Base-by-base conservation (phyloP, 805 yeast species). In the Pachysolen tannophilus region DNA sequence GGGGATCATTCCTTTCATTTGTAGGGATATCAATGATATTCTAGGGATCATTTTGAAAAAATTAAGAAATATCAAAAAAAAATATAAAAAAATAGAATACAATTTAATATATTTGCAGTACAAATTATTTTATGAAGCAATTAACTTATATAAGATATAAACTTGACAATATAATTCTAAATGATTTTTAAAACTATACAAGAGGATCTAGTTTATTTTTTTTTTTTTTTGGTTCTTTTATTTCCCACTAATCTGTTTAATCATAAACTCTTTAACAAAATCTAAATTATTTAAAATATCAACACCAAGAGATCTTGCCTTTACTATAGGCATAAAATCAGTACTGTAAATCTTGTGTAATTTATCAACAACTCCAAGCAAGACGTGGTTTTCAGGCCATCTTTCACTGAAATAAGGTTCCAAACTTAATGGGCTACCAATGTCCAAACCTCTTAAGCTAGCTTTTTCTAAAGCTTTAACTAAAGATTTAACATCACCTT, bases 351-450 rank as follows among this genome's bases (percentile, higher is more conserved):
- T 59, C 58, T 90, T 92, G 59, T 88, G 95, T 40, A 92, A 60
- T 56, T 87, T 87, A 57, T 92, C 98, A 32, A 92, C 92, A 23
- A 83, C 80, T 0, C 97, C 97, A 31, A 92, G 61, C 43, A 88
- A 60, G 33, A 74, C 67, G 53, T 87, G 94, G 55, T 92, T 92
- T 27, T 65, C 65, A 0, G 88, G 82, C 61, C 78, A 88, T 42
- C 94, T 70, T n/a, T 77, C 77, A 18, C 85, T 73, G 68, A 86
- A 84, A 60, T 83, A 92, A 5, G 87, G 85, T 55, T 90, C 96
- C 26, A 92, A 65, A 6, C 83, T 86, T 42, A 88, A 61, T 11
- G 78, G 61, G 18, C 80, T 69, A 3, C 98, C 98, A 34, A 90
- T 80, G 49, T 92, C 98, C 39, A 83, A 66, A 0, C 98, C 98